Conservation (phyloP, 331 rosid genomes). For the Acacia concinna region DNA sequence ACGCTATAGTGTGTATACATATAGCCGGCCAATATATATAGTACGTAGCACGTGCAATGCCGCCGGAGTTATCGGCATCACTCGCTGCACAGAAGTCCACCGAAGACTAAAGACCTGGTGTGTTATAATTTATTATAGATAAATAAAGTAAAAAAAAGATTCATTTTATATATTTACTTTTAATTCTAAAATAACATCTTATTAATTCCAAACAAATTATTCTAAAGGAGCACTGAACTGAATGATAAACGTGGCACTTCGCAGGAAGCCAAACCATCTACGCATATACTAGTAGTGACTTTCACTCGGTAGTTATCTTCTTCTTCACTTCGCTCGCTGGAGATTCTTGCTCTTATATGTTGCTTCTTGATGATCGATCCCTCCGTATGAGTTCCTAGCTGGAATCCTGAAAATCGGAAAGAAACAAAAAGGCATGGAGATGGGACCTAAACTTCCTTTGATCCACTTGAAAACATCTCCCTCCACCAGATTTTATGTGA, state of each 20-base stretch:
- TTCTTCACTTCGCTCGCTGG: background rate
- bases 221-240: no score
- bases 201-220: no score
- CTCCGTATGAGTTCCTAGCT: constrained; percentile 25
- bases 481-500: constrained; percentile 29
- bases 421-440: constrained; percentile 14
- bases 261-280: background rate
- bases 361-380: background rate
- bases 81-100: background rate
- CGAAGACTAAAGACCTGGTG: no score
- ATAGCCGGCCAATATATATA: no score
- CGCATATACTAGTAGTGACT: background rate
- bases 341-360: background rate
- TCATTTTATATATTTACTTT: no score
- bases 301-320: background rate
- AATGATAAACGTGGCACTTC: background rate
- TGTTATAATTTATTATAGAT: no score
- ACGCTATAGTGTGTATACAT: no score
- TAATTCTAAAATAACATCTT: no score
- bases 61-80: background rate
- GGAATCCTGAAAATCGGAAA: constrained; percentile 25
- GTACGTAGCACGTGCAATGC: constrained; percentile 6
- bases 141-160: no score
- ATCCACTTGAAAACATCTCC: constrained; percentile 44
- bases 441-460: constrained; percentile 53